A percentile compares a stretch with the other conserved stretches of the same genome.
These are phyloP conservation scores for Wickerhamomyces xylosicus DNA, from an alignment of 805 yeast genomes.

Conservation along the genomic window DNA sequence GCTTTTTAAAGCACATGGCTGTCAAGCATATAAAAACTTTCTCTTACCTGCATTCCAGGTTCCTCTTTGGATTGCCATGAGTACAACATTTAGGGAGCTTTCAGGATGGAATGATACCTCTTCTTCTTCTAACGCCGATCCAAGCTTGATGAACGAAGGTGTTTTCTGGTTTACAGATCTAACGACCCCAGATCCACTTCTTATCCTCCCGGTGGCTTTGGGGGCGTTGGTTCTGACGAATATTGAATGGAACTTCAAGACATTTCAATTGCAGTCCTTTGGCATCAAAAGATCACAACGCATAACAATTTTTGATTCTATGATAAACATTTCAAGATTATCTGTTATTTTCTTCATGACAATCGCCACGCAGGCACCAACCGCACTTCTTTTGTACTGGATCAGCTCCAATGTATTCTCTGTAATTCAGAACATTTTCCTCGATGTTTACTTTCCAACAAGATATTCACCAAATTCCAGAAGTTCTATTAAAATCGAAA, in stretches of 20 bases:
- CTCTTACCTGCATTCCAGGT: conserved; percentile 72
- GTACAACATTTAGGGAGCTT: conserved; percentile 62
- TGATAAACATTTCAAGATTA: conserved; percentile 63
- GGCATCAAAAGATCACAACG: conserved; percentile 34
- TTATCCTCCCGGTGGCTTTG: conserved; percentile 56
- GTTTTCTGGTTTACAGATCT: conserved; percentile 54
- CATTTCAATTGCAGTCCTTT: conserved; percentile 33
- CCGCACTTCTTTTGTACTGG: conserved; percentile 83
- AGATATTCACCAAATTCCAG: conserved; percentile 9
- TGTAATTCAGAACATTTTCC: conserved; percentile 57
- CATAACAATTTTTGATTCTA: conserved; percentile 49
- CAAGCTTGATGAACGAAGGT: conserved; percentile 41
- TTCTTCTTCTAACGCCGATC: conserved; percentile 34
- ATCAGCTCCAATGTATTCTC: conserved; percentile 75
- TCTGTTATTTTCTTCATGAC: conserved; percentile 77
- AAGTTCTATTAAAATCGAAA: too few relatives aligned
- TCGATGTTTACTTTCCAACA: conserved; percentile 36
- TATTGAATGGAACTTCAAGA: conserved; percentile 70
- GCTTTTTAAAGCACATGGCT: conserved; percentile 55
- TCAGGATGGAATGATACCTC: conserved; percentile 41
- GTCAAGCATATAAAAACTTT: conserved; percentile 75
- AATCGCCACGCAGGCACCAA: conserved; percentile 76
- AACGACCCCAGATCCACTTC: conserved; percentile 48
- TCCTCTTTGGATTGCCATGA: conserved; percentile 79
- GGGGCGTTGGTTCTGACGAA: conserved; percentile 69